Conservation (phyloP, 2,329 filamentous ascomycete genomes). For the Rosellinia necatrix region DNA sequence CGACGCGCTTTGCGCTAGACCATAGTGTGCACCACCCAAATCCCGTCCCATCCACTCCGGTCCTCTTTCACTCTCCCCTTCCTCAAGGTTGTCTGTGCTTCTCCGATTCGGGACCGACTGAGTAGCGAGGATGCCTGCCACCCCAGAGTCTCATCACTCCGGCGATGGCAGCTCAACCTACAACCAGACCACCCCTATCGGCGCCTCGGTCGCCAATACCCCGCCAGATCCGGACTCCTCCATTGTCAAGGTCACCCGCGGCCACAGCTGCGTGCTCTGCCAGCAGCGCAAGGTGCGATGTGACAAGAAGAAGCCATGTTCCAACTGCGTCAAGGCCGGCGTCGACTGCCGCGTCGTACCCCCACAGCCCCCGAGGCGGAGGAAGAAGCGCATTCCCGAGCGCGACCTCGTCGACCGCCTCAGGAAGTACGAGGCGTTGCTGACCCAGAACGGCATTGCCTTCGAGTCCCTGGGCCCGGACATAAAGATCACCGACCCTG, state of each 20-base stretch:
- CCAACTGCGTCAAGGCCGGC: constrained; percentile 67
- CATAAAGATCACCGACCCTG: constrained; percentile 46
- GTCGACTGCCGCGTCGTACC: constrained; percentile 65
- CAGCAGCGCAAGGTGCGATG: constrained; percentile 78
- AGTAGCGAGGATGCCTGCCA: constrained; percentile 37
- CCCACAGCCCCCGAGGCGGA: constrained; percentile 59
- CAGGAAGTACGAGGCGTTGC: constrained; percentile 68
- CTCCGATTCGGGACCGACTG: constrained; percentile 30
- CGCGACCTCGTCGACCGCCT: constrained; percentile 72
- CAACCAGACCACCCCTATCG: constrained; percentile 37
- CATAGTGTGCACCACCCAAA: not conserved
- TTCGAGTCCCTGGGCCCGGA: constrained; percentile 69
- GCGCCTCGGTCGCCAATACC: constrained; percentile 37
- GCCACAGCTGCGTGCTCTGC: constrained; percentile 71
- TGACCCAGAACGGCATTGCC: constrained; percentile 68
- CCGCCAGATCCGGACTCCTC: constrained; percentile 47
- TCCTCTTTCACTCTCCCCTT: not conserved
- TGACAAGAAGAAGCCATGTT: constrained; percentile 73
- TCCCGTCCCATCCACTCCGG: not conserved
- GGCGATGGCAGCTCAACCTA: constrained; percentile 36
- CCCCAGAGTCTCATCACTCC: constrained; percentile 39
- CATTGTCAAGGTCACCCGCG: constrained; percentile 60
- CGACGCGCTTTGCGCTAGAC: constrained; percentile 17
- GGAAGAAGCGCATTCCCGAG: constrained; percentile 70
- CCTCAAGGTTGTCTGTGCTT: constrained; percentile 11